A percentile compares a stretch with the other conserved stretches of the same genome.
These are phyloP conservation scores for Fremontodendron californicum DNA, from an alignment of 345 rosid genomes.

Conservation along the genomic window DNA sequence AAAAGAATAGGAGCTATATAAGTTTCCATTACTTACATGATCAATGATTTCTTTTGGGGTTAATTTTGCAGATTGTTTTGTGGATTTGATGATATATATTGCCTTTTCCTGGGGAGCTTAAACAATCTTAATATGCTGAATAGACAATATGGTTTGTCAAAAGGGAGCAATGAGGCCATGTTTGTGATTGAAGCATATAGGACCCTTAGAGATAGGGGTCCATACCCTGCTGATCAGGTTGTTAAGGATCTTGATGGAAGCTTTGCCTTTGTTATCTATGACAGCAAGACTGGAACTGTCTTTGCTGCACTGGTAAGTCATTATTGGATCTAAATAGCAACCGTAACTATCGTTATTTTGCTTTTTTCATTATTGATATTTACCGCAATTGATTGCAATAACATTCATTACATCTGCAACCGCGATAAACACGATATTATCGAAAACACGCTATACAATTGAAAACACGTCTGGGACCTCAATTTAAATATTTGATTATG, in stretches of 20 bases:
- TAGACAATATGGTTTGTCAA: constrained; percentile 68
- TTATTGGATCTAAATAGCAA: no score
- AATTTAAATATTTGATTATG: no score
- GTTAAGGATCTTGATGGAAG: constrained; percentile 80
- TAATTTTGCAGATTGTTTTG: constrained; percentile 57
- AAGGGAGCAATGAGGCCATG: constrained; percentile 66
- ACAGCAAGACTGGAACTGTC: constrained; percentile 57
- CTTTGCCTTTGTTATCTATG: constrained; percentile 81
- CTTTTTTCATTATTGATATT: no score
- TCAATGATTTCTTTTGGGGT: not conserved
- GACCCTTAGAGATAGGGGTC: constrained; percentile 87
- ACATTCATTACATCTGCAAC: no score
- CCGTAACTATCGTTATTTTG: no score
- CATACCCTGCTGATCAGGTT: constrained; percentile 86
- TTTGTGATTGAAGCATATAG: constrained; percentile 75
- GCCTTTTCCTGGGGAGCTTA: constrained; percentile 66
- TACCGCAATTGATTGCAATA: no score
- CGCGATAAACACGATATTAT: no score
- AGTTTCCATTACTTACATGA: not conserved
- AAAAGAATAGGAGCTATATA: no score
- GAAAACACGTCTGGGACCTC: no score
- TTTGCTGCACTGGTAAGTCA: constrained; percentile 64
- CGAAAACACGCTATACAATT: no score
- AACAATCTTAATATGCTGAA: constrained; percentile 59
- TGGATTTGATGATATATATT: constrained; percentile 72